A percentile compares a stretch with the other conserved stretches of the same genome.
Evolutionary conservation across 768 basidiomycete species (phyloP).

Genomic region (Phylloporus scabripes): DNA sequence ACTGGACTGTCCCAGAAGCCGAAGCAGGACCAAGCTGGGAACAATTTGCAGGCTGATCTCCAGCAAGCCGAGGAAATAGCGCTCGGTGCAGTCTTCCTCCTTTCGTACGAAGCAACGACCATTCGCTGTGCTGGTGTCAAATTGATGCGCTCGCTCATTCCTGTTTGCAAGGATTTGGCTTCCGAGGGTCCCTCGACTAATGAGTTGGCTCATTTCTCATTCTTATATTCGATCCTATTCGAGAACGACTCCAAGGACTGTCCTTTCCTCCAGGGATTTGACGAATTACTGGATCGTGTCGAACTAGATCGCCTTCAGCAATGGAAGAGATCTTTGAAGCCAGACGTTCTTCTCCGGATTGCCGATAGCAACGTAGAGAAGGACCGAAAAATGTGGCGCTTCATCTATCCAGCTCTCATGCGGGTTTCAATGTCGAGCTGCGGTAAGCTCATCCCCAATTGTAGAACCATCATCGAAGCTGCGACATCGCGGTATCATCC

Average conservation of each 20-base stretch:
- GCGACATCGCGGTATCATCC: constrained; percentile 68
- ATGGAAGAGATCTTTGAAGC: constrained; percentile 54
- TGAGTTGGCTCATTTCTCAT: constrained; percentile 23
- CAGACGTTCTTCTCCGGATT: constrained; percentile 58
- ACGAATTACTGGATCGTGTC: constrained; percentile 57
- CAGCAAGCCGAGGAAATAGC: constrained; percentile 58
- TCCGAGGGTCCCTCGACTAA: constrained; percentile 28
- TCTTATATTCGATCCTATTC: constrained; percentile 48
- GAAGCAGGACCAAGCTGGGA: constrained; percentile 33
- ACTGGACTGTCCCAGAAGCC: constrained; percentile 40
- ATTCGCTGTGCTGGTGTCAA: constrained; percentile 60
- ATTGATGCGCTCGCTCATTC: constrained; percentile 53
- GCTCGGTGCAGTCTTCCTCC: constrained; percentile 68
- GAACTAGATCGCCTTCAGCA: constrained; percentile 60
- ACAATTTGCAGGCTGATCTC: constrained; percentile 39
- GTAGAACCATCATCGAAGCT: constrained; percentile 64
- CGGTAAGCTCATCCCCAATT: constrained; percentile 39
- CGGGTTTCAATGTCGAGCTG: constrained; percentile 48
- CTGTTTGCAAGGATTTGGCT: constrained; percentile 42
- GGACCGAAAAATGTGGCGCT: constrained; percentile 71
- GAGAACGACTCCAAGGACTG: constrained; percentile 44
- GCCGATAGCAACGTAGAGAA: constrained; percentile 64
- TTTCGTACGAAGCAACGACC: constrained; percentile 48
- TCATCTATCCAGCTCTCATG: constrained; percentile 62
- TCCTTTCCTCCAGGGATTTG: constrained; percentile 53